Percentiles rank a stretch among this genome's conserved stretches.
Evolutionary conservation across 2,329 filamentous ascomycete genomes (phyloP).

Genomic region (Capronia epimyces): DNA sequence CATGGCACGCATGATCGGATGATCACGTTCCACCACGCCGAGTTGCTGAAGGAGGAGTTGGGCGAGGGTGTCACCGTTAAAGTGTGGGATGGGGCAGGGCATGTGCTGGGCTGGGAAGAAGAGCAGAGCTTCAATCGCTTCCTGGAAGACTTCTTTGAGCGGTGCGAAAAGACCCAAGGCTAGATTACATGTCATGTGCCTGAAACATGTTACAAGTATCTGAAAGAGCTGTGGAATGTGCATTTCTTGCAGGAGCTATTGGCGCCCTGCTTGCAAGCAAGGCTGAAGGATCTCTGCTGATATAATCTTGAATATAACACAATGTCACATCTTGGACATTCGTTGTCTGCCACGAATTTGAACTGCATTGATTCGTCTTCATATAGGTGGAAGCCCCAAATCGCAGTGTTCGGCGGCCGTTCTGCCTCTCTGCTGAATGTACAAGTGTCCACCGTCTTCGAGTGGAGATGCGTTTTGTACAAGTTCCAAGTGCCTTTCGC

Average conservation of each 20-base stretch:
- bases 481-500: neutral
- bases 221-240: too few species aligned
- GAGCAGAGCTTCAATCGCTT: conserved; percentile 62
- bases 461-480: conserved; percentile 15
- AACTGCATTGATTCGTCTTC: too few species aligned
- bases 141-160: conserved; percentile 54
- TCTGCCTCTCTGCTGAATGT: neutral
- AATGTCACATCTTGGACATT: too few species aligned
- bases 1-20: conserved; percentile 74
- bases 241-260: too few species aligned
- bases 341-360: too few species aligned
- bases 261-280: too few species aligned
- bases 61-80: conserved; percentile 51
- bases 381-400: too few species aligned
- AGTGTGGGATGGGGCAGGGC: conserved; percentile 65
- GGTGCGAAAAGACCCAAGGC: conserved; percentile 9
- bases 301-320: too few species aligned
- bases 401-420: neutral
- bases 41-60: conserved; percentile 61
- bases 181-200: too few species aligned
- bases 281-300: too few species aligned
- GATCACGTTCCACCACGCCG: conserved; percentile 66
- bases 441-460: conserved; percentile 6
- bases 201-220: too few species aligned
- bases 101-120: conserved; percentile 69